Conservation (phyloP, 257 asterid species). For the Henckelia pumila region DNA sequence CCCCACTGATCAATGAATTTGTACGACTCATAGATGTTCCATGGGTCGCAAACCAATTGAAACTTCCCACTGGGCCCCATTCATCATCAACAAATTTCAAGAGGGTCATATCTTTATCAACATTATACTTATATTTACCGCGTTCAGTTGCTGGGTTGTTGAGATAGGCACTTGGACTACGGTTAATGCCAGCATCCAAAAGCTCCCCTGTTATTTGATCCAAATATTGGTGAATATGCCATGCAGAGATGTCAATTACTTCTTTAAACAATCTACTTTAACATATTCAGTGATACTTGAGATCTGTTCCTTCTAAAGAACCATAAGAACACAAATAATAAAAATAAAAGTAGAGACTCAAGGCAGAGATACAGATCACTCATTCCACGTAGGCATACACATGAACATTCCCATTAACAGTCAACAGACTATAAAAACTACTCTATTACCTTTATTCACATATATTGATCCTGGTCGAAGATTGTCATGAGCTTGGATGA, state of each 20-base stretch:
- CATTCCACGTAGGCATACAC: not conserved
- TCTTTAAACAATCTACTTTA: constrained; percentile 7
- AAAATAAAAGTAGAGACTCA: not conserved
- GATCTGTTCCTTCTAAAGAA: constrained; percentile 9
- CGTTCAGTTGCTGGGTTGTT: constrained; percentile 90
- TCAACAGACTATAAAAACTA: constrained; percentile 4
- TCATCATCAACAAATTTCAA: constrained; percentile 83
- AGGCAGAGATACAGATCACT: constrained; percentile 6
- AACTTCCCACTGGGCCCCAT: constrained; percentile 99
- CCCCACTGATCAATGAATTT: constrained; percentile 92
- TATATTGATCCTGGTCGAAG: constrained; percentile 86
- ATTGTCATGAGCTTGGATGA: constrained; percentile 86
- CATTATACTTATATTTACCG: constrained; percentile 73
- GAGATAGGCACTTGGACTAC: constrained; percentile 98
- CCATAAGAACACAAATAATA: constrained; percentile 16
- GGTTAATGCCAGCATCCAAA: constrained; percentile 84
- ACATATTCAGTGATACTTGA: not conserved
- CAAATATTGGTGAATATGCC: constrained; percentile 27
- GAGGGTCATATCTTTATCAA: constrained; percentile 92
- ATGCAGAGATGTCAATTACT: constrained; percentile 3
- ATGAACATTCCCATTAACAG: not conserved
- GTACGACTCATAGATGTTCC: constrained; percentile 99
- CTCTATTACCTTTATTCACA: constrained; percentile 69
- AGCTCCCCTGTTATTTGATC: constrained; percentile 70
- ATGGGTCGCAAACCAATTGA: constrained; percentile 99